Evolutionary conservation across 1,139 yeast species (phyloP).

Genomic region (Taiozyma onychis): DNA sequence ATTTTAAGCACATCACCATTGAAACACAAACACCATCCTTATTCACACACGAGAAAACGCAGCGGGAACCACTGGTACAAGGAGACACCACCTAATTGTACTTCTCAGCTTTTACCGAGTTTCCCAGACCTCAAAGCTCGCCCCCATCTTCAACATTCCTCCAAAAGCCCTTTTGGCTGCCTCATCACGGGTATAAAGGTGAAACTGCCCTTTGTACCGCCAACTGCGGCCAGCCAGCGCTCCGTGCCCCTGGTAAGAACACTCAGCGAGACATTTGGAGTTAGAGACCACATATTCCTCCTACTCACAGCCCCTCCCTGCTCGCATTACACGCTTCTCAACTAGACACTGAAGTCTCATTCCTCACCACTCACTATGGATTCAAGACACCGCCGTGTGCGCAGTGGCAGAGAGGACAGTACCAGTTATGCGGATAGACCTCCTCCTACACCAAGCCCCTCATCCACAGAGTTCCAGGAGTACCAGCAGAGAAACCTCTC

Average conservation of each 20-base stretch:
- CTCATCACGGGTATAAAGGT: background rate
- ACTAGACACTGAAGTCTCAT: background rate
- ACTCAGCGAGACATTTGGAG: background rate
- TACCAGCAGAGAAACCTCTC: constrained; percentile 6
- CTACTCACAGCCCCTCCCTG: too few relatives aligned
- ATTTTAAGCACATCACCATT: background rate
- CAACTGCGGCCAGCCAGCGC: background rate
- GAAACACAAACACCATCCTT: background rate
- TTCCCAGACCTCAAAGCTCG: background rate
- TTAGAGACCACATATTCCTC: background rate
- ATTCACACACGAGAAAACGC: background rate
- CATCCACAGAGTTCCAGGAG: constrained; percentile 19
- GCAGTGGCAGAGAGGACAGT: background rate
- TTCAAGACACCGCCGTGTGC: background rate
- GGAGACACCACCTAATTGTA: background rate
- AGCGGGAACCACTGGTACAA: too few relatives aligned
- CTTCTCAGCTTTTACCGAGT: background rate
- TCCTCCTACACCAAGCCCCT: constrained; percentile 24
- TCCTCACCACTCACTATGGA: background rate
- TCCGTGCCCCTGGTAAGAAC: background rate
- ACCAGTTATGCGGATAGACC: constrained; percentile 23
- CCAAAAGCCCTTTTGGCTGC: background rate
- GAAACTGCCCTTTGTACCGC: background rate
- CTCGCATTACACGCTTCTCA: background rate
- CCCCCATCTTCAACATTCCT: background rate